Evolutionary conservation across 2,329 filamentous ascomycete genomes (phyloP).

Genomic region (Colletotrichum aenigma): DNA sequence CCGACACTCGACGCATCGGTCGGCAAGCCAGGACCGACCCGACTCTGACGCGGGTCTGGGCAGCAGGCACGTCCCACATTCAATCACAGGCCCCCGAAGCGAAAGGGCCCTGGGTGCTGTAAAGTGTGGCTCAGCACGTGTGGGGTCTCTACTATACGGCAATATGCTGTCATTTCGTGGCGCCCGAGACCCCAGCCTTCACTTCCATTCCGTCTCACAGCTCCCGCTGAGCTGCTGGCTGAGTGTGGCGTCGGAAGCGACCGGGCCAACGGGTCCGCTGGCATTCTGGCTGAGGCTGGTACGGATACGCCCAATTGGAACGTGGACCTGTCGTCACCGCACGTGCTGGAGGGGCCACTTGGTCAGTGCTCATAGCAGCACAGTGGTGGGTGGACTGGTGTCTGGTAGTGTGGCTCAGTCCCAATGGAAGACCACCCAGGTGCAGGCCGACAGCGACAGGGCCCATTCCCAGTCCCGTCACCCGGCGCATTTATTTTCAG

Average conservation of each 20-base stretch:
- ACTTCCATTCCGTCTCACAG: background rate
- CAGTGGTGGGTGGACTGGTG: too few relatives aligned
- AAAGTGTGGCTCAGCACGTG: slow-evolving; percentile 11
- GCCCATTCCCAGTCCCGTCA: background rate
- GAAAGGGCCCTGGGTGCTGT: background rate
- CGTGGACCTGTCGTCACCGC: background rate
- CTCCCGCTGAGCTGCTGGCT: background rate
- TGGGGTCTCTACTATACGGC: background rate
- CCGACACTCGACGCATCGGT: slow-evolving; percentile 10
- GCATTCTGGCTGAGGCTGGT: background rate
- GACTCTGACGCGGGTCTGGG: slow-evolving; percentile 8
- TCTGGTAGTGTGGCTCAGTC: background rate
- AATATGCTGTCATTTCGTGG: slow-evolving; percentile 7
- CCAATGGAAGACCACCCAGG: background rate
- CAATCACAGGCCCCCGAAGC: background rate
- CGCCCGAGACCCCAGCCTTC: background rate
- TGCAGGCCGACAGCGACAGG: background rate
- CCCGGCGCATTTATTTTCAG: background rate
- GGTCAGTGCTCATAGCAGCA: background rate
- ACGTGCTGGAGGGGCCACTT: background rate
- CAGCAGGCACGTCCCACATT: slow-evolving; percentile 3
- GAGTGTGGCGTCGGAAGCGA: background rate
- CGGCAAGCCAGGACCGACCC: slow-evolving; percentile 7
- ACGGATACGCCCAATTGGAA: background rate
- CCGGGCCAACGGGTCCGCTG: background rate